Evolutionary conservation across 2,329 filamentous ascomycete genomes (phyloP), one percentile per base, ranked within the genome.

Genomic region (Drechmeria coniospora): DNA sequence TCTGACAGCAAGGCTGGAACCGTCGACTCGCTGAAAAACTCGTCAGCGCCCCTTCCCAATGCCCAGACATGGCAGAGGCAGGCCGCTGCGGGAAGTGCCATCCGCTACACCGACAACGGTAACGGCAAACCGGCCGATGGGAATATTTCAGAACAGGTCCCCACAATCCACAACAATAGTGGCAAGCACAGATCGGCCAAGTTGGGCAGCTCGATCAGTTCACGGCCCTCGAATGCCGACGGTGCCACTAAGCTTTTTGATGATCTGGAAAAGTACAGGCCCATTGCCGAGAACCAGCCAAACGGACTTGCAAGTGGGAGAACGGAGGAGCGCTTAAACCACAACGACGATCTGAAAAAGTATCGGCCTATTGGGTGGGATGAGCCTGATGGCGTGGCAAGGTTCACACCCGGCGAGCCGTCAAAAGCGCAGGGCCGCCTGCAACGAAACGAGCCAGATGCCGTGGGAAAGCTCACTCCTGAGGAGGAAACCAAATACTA

Each of bases 281-380:
- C 26, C 2, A 15, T 21, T n/a, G 12, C 9, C 20, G 21, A 20
- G 26, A 22, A 51, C 15, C 35, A 47, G 5, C 45, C 47, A 5
- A 35, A 43, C 9, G 32, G 41, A 2, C 31, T 46, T n/a, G 41
- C 33, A 15, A 31, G 28, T 5, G 23, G 39, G 26, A 51, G 43
- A 0, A 37, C 43, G 0, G 45, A 51, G 27, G 45, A 50, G 16
- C 28, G 37, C 11, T 46, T 45, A 4, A 45, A 50, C 27, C 23
- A 35, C 4, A 50, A 50, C 28, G 39, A 47, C 1, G 57, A 61
- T 30, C 33, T 61, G 4, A 36, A 50, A 29, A 43, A 53, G 21
- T 61, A 60, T n/a, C n/a, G n/a, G n/a, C n/a, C n/a, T n/a, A n/a
- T n/a, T n/a, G n/a, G n/a, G n/a, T 27, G 26, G 26, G 17, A 51